phyloP scores from a whole-genome alignment of 2,329 filamentous ascomycete genomes.

The Diplodia seriata region DNA sequence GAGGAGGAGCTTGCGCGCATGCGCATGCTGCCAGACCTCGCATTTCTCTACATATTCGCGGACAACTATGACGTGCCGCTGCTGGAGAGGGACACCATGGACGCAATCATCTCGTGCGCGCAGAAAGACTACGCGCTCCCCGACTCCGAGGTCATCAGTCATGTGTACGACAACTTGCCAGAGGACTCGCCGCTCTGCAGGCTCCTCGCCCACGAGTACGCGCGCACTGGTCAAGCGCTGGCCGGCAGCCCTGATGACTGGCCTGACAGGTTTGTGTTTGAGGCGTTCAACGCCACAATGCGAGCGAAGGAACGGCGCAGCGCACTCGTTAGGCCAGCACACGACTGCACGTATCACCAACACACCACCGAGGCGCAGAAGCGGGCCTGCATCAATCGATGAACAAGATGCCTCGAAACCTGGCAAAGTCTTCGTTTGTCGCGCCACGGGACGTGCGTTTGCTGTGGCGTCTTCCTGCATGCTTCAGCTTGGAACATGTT shows the following conservation, averaged over 20 bases:
- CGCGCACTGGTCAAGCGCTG: neutral
- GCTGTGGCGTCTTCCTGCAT: neutral
- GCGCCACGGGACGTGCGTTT: neutral
- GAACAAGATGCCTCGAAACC: neutral
- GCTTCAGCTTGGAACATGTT: conserved; percentile 1
- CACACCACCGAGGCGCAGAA: neutral
- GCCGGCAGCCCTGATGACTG: neutral
- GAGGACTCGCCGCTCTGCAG: conserved; percentile 4
- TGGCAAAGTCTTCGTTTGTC: no score
- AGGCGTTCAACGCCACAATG: neutral
- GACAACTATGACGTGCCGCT: conserved; percentile 7
- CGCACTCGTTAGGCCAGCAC: neutral
- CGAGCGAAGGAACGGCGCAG: neutral
- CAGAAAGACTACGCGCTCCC: neutral
- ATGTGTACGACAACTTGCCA: neutral
- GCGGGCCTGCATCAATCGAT: neutral
- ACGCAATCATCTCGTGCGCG: neutral
- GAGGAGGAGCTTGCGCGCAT: neutral
- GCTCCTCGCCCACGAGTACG: conserved; percentile 1
- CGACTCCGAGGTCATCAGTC: neutral
- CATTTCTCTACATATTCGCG: conserved; percentile 6
- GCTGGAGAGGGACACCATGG: conserved; percentile 1
- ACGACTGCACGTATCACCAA: conserved; percentile 1
- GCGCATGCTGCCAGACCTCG: neutral
- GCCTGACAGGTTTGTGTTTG: conserved; percentile 2